Evolutionary conservation across 208 protist species (phyloP).

Genomic region (Trichomonas vaginalis): DNA sequence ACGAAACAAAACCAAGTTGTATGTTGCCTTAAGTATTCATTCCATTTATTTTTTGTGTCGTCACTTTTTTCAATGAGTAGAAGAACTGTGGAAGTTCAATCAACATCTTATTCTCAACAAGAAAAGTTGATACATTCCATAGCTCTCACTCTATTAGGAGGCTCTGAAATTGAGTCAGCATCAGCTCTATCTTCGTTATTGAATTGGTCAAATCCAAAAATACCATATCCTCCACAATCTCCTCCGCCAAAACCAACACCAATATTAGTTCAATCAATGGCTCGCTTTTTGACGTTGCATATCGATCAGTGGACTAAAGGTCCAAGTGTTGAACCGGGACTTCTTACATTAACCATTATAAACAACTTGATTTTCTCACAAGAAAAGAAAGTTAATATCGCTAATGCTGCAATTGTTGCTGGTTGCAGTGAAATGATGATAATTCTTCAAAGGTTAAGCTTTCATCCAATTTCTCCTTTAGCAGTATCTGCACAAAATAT

Average conservation of each 20-base stretch:
- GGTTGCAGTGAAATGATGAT: not conserved
- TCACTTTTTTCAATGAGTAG: slow-evolving; percentile 56
- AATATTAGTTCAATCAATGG: not conserved
- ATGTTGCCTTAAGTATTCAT: too few relatives aligned
- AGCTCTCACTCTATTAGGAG: not conserved
- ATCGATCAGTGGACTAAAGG: not conserved
- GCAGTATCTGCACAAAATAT: not conserved
- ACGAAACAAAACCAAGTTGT: too few relatives aligned
- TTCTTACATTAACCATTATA: not conserved
- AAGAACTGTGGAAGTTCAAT: not conserved
- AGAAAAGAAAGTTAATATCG: not conserved
- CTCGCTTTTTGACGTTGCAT: not conserved
- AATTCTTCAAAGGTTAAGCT: not conserved
- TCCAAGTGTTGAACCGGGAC: not conserved
- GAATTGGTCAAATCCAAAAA: not conserved
- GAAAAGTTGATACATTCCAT: not conserved
- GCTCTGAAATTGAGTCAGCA: not conserved
- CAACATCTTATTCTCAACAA: not conserved
- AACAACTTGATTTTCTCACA: not conserved
- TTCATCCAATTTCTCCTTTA: not conserved
- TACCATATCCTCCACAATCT: not conserved
- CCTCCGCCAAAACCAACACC: not conserved
- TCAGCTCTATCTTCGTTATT: not conserved
- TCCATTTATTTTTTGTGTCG: too few relatives aligned
- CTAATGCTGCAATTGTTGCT: not conserved